Evolutionary conservation across 352 stramenopile species (phyloP), one percentile per base, ranked within the genome.

Genomic region (Halophytophthora polymorphica): DNA sequence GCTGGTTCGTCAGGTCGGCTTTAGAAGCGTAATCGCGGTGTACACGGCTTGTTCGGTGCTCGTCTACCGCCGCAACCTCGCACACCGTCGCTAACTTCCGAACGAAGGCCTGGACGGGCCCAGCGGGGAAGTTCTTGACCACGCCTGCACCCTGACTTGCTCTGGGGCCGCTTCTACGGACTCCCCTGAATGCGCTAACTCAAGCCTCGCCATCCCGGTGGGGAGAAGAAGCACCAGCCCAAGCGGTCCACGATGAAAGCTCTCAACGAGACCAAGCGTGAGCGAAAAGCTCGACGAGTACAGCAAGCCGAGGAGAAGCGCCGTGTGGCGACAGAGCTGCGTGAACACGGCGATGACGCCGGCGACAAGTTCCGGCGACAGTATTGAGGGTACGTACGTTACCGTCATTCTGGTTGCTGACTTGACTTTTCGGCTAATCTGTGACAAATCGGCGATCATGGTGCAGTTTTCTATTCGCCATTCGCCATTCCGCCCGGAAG

Each of bases 361-460:
- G 78, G 78, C 6, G 88, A 90, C 64, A 90, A 90, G 36, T 92
- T 88, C 43, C 67, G 81, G 2, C 62, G 81, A 2, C 44, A n/a
- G n/a, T 37, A 14, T 37, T 37, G 25, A 31, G 25, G 25, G 25
- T 31, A 31, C 8, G n/a, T n/a, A n/a, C n/a, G n/a, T 31, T 31
- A 31, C 25, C 25, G 14, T 19, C 35, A 40, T 40, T 40, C 35
- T 17, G 35, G 14, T 6, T 17, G 35, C 14, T 40, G 35, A 40
- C 35, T n/a, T 19, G 14, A 40, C 10, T 6, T 21, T 13, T 12
- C 14, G 14, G 14, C 33, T 37, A 21, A 19, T 40, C 35, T 40
- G 35, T 17, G 35, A 40, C 35, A 40, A 12, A 1, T 37, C 15
- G 11, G n/a, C n/a, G 33, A 15, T 37, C 33, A 37, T 37, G 11